A percentile compares a stretch with the other conserved stretches of the same genome.
These are phyloP conservation scores for Aspergillus glaucus DNA, from an alignment of 2,329 filamentous ascomycete species.

Conservation along the genomic window DNA sequence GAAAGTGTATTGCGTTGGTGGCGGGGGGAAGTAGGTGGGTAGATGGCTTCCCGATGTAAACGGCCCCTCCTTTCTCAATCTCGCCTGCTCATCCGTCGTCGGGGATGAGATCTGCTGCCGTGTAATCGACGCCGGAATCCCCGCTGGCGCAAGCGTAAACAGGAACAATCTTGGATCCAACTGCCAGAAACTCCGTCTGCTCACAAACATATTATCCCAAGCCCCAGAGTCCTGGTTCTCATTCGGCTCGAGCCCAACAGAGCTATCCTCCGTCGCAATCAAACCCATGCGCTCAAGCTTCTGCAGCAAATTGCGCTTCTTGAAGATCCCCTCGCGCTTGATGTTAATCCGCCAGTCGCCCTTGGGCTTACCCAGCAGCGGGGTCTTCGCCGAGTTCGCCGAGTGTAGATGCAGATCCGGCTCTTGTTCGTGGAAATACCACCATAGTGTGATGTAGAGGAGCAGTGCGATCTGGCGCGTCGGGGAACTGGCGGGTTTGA, in stretches of 20 bases:
- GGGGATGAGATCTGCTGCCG: conserved; percentile 11
- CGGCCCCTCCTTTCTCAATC: conserved; percentile 23
- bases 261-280: conserved; percentile 67
- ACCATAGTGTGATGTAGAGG: conserved; percentile 89
- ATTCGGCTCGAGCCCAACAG: conserved; percentile 57
- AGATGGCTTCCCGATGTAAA: conserved; percentile 60
- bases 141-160: conserved; percentile 67
- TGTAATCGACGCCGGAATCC: conserved; percentile 37
- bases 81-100: neutral
- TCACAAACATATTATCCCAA: conserved; percentile 78
- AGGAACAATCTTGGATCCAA: conserved; percentile 79
- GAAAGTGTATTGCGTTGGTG: conserved; percentile 72
- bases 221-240: conserved; percentile 57
- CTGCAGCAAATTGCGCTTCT: conserved; percentile 72
- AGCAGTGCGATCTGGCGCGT: conserved; percentile 93
- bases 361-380: conserved; percentile 63
- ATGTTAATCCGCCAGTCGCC: conserved; percentile 85
- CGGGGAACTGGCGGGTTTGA: conserved; percentile 70
- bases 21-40: conserved; percentile 83
- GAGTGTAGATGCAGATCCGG: conserved; percentile 61
- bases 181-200: conserved; percentile 82
- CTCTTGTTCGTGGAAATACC: conserved; percentile 89
- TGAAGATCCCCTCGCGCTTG: conserved; percentile 79
- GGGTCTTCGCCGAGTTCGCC: conserved; percentile 59
- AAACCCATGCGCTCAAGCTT: conserved; percentile 93